Conservation (phyloP, 352 stramenopile species). For the Phytophthora macrochlamydospora region DNA sequence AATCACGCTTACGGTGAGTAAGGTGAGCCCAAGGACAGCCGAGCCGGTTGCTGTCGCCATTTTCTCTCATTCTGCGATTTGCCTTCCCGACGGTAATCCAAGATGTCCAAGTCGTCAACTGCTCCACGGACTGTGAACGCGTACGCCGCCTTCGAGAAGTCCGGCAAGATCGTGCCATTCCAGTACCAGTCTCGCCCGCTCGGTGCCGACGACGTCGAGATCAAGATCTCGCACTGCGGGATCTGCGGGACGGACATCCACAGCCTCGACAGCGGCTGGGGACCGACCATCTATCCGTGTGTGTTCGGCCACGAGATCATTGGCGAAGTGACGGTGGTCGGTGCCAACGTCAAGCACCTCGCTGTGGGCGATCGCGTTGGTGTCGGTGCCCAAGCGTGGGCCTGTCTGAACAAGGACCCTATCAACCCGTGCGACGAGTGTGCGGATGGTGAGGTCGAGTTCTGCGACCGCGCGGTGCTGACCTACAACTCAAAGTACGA, state of each 20-base stretch:
- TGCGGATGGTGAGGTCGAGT: not conserved
- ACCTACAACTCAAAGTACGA: constrained; percentile 48
- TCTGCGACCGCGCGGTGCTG: constrained; percentile 10
- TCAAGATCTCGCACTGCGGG: not conserved
- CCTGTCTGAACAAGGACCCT: not conserved
- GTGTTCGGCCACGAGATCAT: constrained; percentile 2
- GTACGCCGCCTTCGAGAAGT: not conserved
- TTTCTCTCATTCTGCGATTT: not conserved
- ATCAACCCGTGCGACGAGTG: not conserved
- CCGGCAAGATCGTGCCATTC: not conserved
- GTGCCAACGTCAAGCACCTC: not conserved
- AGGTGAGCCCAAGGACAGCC: no score
- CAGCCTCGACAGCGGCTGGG: not conserved
- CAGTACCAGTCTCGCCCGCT: not conserved
- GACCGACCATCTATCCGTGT: not conserved
- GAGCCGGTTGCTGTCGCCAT: not conserved
- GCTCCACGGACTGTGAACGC: not conserved
- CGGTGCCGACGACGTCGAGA: not conserved
- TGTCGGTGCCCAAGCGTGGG: not conserved
- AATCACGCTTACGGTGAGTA: no score
- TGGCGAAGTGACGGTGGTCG: not conserved
- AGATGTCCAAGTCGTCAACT: not conserved
- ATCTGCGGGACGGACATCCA: not conserved
- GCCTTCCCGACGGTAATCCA: not conserved
- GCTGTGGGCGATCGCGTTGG: not conserved